These are phyloP conservation scores for Coemansia reversa DNA, from an alignment of 192 early-diverging fungal species.

Conservation along the genomic window DNA sequence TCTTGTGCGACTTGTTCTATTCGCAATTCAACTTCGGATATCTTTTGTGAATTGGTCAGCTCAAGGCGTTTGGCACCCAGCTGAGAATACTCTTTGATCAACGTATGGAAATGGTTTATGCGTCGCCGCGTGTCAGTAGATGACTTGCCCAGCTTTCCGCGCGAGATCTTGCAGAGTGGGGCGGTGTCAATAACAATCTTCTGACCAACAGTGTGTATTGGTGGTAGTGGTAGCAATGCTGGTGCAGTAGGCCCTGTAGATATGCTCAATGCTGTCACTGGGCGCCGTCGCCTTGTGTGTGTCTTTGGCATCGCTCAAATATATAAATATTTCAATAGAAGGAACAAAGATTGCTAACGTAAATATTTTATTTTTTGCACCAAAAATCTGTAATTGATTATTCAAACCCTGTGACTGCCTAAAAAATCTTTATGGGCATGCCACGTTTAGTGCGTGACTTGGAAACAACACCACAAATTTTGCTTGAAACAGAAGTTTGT, in stretches of 20 bases:
- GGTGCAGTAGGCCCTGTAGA: not conserved
- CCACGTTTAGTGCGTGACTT: too few relatives aligned
- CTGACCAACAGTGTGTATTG: slow-evolving; percentile 37
- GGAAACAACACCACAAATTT: too few relatives aligned
- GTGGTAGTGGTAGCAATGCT: slow-evolving; percentile 18
- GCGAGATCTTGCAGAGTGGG: slow-evolving; percentile 2
- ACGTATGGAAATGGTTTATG: slow-evolving; percentile 77
- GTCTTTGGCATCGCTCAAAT: slow-evolving; percentile 25
- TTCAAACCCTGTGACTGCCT: too few relatives aligned
- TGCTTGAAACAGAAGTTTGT: too few relatives aligned
- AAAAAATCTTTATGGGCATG: too few relatives aligned
- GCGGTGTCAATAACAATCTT: slow-evolving; percentile 24
- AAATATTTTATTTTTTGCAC: not conserved
- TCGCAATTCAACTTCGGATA: slow-evolving; percentile 56
- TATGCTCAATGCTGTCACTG: slow-evolving; percentile 16
- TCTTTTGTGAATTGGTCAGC: slow-evolving; percentile 33
- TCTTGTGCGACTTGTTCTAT: slow-evolving; percentile 20
- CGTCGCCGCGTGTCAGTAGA: slow-evolving; percentile 63
- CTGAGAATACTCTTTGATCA: slow-evolving; percentile 74
- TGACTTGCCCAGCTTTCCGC: slow-evolving; percentile 57
- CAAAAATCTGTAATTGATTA: too few relatives aligned
- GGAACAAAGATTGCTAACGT: not conserved
- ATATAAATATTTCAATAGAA: not conserved
- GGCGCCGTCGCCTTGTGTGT: slow-evolving; percentile 20
- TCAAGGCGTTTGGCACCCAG: slow-evolving; percentile 20